phyloP scores from a whole-genome alignment of 2,329 filamentous ascomycete species.

The Beauveria asiatica region DNA sequence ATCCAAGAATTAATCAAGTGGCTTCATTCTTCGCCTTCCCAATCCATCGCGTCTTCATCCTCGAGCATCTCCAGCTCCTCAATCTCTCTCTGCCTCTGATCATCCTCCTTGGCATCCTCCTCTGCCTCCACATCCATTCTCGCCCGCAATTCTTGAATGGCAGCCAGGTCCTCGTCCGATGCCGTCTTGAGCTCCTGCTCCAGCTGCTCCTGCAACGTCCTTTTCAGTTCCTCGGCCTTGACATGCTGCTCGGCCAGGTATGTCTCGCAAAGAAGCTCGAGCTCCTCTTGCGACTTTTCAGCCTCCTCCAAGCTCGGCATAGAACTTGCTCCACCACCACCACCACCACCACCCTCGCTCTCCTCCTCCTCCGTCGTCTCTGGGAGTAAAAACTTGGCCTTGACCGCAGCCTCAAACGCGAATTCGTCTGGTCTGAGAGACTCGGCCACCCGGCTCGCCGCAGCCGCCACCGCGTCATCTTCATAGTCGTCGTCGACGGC shows the following conservation, averaged over 20 bases:
- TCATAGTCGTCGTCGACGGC: neutral
- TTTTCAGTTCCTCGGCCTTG: neutral
- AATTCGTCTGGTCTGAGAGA: neutral
- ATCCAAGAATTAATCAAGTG: neutral
- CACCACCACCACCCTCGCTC: neutral
- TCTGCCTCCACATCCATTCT: neutral
- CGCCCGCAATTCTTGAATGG: neutral
- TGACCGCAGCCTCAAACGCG: neutral
- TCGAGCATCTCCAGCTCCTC: neutral
- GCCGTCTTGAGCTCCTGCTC: neutral
- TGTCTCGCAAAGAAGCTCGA: neutral
- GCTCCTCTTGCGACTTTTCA: neutral
- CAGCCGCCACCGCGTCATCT: neutral
- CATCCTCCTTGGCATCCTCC: constrained; percentile 1
- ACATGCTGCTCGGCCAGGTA: neutral
- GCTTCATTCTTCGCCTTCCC: neutral
- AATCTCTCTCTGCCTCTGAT: neutral
- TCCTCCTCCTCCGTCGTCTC: neutral
- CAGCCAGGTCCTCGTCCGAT: neutral
- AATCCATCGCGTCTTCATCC: neutral
- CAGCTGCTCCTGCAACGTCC: neutral
- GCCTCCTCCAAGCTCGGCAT: neutral
- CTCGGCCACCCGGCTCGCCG: neutral
- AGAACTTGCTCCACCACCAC: too few species aligned
- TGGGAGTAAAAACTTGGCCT: neutral